Evolutionary conservation across 148 eudicot genomes (phyloP).

Genomic region (Amaranthus cruentus): DNA sequence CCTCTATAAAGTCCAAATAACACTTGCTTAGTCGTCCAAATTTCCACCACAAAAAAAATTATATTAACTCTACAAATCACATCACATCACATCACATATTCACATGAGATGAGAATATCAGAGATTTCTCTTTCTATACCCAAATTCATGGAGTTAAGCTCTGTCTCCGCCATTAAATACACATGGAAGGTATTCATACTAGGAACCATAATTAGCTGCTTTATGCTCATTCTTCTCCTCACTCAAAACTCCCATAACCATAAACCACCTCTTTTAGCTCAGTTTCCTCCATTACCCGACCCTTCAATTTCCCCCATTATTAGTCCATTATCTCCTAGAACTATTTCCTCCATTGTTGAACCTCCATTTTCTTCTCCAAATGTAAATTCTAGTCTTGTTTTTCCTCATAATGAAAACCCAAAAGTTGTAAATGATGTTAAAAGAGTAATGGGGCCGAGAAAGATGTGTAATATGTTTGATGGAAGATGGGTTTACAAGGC

Average conservation of each 20-base stretch:
- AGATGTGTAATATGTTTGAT: slow-evolving; percentile 9
- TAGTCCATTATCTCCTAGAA: neutral
- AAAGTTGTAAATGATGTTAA: neutral
- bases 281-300: neutral
- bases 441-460: neutral
- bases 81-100: too few relatives aligned
- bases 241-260: neutral
- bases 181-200: slow-evolving; percentile 8
- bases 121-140: too few relatives aligned
- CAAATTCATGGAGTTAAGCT: neutral
- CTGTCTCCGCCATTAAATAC: neutral
- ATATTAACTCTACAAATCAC: too few relatives aligned
- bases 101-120: too few relatives aligned
- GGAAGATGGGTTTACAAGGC: slow-evolving; percentile 44
- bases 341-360: too few relatives aligned
- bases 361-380: too few relatives aligned
- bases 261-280: neutral
- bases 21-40: too few relatives aligned
- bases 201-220: neutral
- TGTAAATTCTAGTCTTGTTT: too few relatives aligned
- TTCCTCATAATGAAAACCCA: neutral
- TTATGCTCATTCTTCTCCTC: neutral
- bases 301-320: neutral
- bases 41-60: too few relatives aligned
- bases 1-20: too few relatives aligned